A percentile compares a stretch with the other conserved stretches of the same genome.
phyloP scores from a whole-genome alignment of 495 filamentous ascomycete species.

The Friedmanniomyces simplex region DNA sequence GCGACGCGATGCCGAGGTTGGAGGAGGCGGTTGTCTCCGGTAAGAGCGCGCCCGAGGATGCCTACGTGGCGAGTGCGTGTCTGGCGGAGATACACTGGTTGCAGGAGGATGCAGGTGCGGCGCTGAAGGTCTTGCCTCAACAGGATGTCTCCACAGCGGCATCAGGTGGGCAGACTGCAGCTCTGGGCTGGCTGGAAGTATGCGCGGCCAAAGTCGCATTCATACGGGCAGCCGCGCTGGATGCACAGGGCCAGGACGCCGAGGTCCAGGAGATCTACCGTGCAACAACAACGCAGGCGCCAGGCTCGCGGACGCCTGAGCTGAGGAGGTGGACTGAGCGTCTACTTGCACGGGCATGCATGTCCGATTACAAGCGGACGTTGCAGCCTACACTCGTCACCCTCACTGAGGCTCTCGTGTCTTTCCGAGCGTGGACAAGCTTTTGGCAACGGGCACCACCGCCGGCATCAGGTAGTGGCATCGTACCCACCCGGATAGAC shows the following conservation, averaged over 20 bases:
- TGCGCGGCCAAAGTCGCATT: slow-evolving; percentile 70
- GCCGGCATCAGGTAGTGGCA: background rate
- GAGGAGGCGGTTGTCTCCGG: slow-evolving; percentile 57
- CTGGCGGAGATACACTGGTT: slow-evolving; percentile 71
- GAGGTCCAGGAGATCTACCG: slow-evolving; percentile 8
- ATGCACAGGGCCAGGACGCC: slow-evolving; percentile 32
- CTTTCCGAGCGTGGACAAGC: slow-evolving; percentile 53
- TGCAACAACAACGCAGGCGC: slow-evolving; percentile 17
- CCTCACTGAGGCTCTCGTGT: slow-evolving; percentile 38
- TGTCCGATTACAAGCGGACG: slow-evolving; percentile 46
- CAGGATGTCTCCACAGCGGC: slow-evolving; percentile 27
- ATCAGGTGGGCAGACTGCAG: slow-evolving; percentile 8
- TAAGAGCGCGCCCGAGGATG: slow-evolving; percentile 50
- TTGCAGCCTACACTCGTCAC: slow-evolving; percentile 32
- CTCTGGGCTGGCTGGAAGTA: slow-evolving; percentile 64
- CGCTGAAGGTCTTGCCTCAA: slow-evolving; percentile 40
- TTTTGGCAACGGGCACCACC: slow-evolving; percentile 38
- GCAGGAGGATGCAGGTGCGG: slow-evolving; percentile 42
- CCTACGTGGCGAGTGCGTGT: slow-evolving; percentile 69
- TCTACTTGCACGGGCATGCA: slow-evolving; percentile 60
- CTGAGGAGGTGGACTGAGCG: slow-evolving; percentile 71
- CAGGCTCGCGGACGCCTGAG: slow-evolving; percentile 36
- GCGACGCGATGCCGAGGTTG: slow-evolving; percentile 49
- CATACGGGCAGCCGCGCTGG: slow-evolving; percentile 38
- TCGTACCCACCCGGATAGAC: slow-evolving; percentile 1